These are phyloP conservation scores for Tetrapisispora iriomotensis DNA, from an alignment of 805 yeast species.

Conservation along the genomic window DNA sequence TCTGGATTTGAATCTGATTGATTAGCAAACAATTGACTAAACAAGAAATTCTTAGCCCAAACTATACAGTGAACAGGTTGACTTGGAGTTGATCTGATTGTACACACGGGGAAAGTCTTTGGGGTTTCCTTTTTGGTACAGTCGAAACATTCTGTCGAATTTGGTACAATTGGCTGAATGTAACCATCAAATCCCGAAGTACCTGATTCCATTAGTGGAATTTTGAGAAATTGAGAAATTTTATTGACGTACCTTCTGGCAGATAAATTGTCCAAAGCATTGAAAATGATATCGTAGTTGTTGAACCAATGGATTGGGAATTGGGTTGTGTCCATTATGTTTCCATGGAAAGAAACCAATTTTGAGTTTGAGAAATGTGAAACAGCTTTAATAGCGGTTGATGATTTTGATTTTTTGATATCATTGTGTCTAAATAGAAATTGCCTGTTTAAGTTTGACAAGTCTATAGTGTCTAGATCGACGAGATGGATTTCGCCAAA, in stretches of 20 bases:
- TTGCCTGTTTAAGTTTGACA: slow-evolving; percentile 87
- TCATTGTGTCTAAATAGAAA: slow-evolving; percentile 84
- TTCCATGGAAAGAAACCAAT: slow-evolving; percentile 73
- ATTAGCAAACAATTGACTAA: slow-evolving; percentile 62
- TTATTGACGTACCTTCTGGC: slow-evolving; percentile 87
- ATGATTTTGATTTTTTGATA: slow-evolving; percentile 78
- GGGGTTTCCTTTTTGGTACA: slow-evolving; percentile 84
- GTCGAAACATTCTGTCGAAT: slow-evolving; percentile 82
- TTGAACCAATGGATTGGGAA: slow-evolving; percentile 72
- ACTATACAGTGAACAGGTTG: slow-evolving; percentile 94
- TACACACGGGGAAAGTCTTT: slow-evolving; percentile 88
- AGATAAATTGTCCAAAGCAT: slow-evolving; percentile 88
- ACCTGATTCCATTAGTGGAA: slow-evolving; percentile 85
- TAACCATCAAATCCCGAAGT: slow-evolving; percentile 94
- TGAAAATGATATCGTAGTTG: slow-evolving; percentile 71
- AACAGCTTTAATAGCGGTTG: slow-evolving; percentile 79
- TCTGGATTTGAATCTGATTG: slow-evolving; percentile 28
- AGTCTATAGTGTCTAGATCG: slow-evolving; percentile 92
- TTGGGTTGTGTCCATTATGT: slow-evolving; percentile 63
- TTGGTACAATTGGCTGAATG: slow-evolving; percentile 82
- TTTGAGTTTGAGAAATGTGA: slow-evolving; percentile 56
- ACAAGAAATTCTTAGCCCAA: slow-evolving; percentile 92
- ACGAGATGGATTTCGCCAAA: slow-evolving; percentile 83
- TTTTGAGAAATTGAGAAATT: slow-evolving; percentile 61
- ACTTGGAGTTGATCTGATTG: slow-evolving; percentile 93